A percentile compares a stretch with the other conserved stretches of the same genome.
These are phyloP conservation scores for Hansenula lynferdii DNA, from an alignment of 1,139 yeast species.

Conservation along the genomic window DNA sequence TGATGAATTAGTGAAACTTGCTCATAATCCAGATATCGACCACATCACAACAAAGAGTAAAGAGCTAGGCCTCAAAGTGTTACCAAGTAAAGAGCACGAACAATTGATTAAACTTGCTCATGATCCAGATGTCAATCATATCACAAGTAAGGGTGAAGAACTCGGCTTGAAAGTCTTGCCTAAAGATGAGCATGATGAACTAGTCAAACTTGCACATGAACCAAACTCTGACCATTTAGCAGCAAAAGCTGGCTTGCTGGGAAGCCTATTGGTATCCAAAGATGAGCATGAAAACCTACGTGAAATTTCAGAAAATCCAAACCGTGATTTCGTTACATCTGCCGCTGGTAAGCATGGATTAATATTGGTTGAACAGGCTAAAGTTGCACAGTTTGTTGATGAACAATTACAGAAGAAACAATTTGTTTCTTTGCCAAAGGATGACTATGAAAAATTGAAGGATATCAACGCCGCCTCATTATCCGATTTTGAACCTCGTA, in stretches of 20 bases:
- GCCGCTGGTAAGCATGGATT: background rate
- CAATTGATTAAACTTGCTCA: background rate
- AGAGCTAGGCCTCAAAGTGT: too few relatives aligned
- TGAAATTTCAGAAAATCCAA: background rate
- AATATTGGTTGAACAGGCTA: background rate
- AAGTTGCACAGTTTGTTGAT: too few relatives aligned
- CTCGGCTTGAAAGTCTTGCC: conserved; percentile 3
- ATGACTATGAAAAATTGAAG: too few relatives aligned
- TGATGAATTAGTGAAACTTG: too few relatives aligned
- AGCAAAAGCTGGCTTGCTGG: background rate
- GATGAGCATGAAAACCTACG: background rate
- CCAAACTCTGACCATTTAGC: background rate
- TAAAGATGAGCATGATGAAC: background rate
- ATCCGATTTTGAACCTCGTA: background rate
- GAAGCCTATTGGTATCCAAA: background rate
- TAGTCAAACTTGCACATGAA: background rate
- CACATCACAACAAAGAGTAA: too few relatives aligned
- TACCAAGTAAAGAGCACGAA: background rate
- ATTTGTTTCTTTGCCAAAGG: too few relatives aligned
- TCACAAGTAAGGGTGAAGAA: too few relatives aligned
- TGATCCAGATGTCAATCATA: too few relatives aligned
- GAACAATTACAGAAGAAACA: too few relatives aligned
- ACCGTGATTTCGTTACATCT: background rate
- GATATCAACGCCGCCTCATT: too few relatives aligned
- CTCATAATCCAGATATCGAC: too few relatives aligned